Conservation (phyloP, 306 rosid genomes). For the Senna siamea region DNA sequence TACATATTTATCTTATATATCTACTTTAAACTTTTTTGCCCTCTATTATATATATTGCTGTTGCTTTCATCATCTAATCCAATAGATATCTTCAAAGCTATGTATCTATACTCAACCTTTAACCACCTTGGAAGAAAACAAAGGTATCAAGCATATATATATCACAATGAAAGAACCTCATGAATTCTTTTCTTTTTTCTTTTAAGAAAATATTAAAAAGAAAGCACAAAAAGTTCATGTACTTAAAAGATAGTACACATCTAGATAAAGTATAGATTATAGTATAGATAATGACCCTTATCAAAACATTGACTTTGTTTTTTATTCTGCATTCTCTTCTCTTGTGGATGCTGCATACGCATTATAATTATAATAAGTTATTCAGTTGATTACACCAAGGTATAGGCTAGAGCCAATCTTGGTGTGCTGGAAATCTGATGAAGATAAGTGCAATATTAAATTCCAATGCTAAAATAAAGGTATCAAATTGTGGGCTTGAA, state of each 20-base stretch:
- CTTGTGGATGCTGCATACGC: background rate
- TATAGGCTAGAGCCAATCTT: background rate
- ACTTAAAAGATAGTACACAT: constrained; percentile 28
- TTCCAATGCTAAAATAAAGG: background rate
- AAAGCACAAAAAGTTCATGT: constrained; percentile 35
- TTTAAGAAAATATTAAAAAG: constrained; percentile 29
- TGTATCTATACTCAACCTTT: constrained; percentile 31
- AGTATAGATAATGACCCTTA: constrained; percentile 33
- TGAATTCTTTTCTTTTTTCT: background rate
- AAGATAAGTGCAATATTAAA: constrained; percentile 43
- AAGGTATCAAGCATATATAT: constrained; percentile 20
- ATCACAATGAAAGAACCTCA: background rate
- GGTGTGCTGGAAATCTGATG: constrained; percentile 34
- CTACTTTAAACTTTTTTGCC: background rate
- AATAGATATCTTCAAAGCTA: constrained; percentile 24
- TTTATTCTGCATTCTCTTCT: constrained; percentile 13
- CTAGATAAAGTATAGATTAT: constrained; percentile 35
- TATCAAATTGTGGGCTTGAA: constrained; percentile 39
- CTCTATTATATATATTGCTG: constrained; percentile 47
- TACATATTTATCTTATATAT: too few species aligned
- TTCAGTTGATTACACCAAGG: constrained; percentile 37
- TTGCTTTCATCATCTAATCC: constrained; percentile 54
- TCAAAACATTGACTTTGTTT: background rate
- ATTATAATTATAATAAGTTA: background rate
- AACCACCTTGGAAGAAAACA: constrained; percentile 55